These are phyloP conservation scores for Geotrichum candidum DNA, from an alignment of 1,139 yeast species.

Conservation along the genomic window DNA sequence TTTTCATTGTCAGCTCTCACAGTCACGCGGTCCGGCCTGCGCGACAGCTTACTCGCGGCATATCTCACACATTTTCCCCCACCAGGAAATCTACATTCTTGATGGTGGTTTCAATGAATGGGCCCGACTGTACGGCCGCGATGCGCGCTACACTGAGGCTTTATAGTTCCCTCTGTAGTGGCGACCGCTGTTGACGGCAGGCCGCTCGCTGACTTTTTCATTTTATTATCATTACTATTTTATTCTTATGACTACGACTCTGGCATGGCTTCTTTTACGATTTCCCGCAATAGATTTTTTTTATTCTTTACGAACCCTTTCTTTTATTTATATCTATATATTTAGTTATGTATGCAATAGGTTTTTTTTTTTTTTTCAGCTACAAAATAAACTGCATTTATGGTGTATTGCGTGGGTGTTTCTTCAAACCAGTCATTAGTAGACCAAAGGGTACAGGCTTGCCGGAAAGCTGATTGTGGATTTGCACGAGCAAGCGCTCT, in stretches of 20 bases:
- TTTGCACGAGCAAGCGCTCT: not conserved
- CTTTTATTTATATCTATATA: not conserved
- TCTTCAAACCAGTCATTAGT: not conserved
- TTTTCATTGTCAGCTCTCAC: conserved; percentile 86
- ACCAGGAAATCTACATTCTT: conserved; percentile 60
- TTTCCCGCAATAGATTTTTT: not conserved
- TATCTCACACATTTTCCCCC: conserved; percentile 35
- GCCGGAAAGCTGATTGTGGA: not conserved
- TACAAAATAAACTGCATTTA: not conserved
- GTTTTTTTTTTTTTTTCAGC: not conserved
- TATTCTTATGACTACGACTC: not conserved
- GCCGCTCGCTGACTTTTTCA: not conserved
- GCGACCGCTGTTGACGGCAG: not conserved
- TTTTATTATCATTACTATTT: not conserved
- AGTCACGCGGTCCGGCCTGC: conserved; percentile 84
- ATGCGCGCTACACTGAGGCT: not conserved
- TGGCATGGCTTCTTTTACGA: not conserved
- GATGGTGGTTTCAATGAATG: conserved; percentile 82
- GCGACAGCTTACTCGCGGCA: conserved; percentile 62
- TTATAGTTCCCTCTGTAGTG: not conserved
- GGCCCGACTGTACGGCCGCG: conserved; percentile 63
- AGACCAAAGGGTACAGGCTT: not conserved
- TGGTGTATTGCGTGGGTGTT: not conserved
- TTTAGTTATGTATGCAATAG: not conserved
- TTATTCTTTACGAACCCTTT: not conserved